A percentile compares a stretch with the other conserved stretches of the same genome.
phyloP scores from a whole-genome alignment of 2,329 filamentous ascomycete genomes.

The Exserohilum turcica region DNA sequence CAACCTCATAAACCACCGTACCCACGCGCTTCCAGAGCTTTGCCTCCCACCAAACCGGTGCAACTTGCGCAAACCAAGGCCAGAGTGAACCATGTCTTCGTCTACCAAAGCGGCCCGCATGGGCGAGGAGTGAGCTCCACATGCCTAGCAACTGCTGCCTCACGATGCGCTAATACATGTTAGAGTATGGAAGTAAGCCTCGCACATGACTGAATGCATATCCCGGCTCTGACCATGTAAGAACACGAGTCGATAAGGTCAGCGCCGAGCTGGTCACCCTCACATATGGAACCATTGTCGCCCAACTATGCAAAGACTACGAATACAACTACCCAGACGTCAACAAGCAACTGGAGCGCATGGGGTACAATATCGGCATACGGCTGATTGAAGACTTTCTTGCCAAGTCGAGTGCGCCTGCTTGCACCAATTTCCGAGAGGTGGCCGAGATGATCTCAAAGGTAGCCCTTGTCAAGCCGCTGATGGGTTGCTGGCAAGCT shows the following conservation, averaged over 20 bases:
- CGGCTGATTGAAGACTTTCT: constrained; percentile 97
- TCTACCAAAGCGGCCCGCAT: constrained; percentile 70
- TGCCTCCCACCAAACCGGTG: background rate
- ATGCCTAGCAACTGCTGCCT: constrained; percentile 22
- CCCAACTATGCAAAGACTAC: constrained; percentile 95
- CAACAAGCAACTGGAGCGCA: constrained; percentile 97
- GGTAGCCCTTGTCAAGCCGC: constrained; percentile 53
- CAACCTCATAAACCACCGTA: background rate
- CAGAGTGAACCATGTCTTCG: constrained; percentile 49
- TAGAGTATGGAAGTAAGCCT: constrained; percentile 90
- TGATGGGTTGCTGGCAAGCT: constrained; percentile 4
- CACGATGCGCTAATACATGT: constrained; percentile 42
- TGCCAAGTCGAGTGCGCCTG: constrained; percentile 87
- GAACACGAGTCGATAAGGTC: constrained; percentile 94
- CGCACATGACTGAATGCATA: background rate
- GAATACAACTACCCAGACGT: constrained; percentile 93
- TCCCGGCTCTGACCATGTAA: constrained; percentile 51
- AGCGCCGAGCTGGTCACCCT: constrained; percentile 96
- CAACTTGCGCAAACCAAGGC: background rate
- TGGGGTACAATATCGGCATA: constrained; percentile 98
- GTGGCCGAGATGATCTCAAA: constrained; percentile 97
- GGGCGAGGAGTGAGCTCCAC: constrained; percentile 71
- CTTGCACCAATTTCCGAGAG: constrained; percentile 91
- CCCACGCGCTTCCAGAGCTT: background rate
- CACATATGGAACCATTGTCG: constrained; percentile 96